A percentile compares a stretch with the other conserved stretches of the same genome.
These are phyloP conservation scores for Musa itinerans DNA, from an alignment of 176 grass and related monocot genomes.

Conservation along the genomic window DNA sequence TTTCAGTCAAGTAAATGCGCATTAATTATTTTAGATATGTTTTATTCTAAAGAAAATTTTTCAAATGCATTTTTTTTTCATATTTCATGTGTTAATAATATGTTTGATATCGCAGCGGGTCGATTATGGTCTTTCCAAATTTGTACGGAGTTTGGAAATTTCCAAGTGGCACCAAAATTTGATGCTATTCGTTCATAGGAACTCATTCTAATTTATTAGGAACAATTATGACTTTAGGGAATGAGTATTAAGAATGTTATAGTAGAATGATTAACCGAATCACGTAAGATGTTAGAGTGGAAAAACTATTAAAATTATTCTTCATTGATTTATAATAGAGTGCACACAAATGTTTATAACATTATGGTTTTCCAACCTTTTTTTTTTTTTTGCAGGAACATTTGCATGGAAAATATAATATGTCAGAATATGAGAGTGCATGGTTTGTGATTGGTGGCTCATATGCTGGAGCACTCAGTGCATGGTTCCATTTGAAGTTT, in stretches of 20 bases:
- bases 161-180: conserved; percentile 82
- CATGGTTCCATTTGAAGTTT: conserved; percentile 93
- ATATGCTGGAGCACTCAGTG: conserved; percentile 85
- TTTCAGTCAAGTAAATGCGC: conserved; percentile 2
- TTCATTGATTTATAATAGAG: background rate
- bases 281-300: no score
- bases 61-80: conserved; percentile 1
- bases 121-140: conserved; percentile 97
- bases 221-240: no score
- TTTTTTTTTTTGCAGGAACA: conserved; percentile 39
- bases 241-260: no score
- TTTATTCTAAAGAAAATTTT: conserved; percentile 1
- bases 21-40: conserved; percentile 9
- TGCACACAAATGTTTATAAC: no score
- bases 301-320: background rate
- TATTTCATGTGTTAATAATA: conserved; percentile 15
- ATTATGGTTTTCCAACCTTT: background rate
- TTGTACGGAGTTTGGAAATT: conserved; percentile 89
- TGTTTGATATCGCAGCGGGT: conserved; percentile 39
- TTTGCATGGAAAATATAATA: conserved; percentile 56
- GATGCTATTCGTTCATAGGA: conserved; percentile 60
- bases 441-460: conserved; percentile 92
- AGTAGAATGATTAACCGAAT: no score
- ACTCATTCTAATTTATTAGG: no score
- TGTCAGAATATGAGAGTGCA: conserved; percentile 38